A percentile compares a stretch with the other conserved stretches of the same genome.
These are phyloP conservation scores for Sequoiadendron giganteum DNA, from an alignment of 75 land plant genomes.

Conservation along the genomic window DNA sequence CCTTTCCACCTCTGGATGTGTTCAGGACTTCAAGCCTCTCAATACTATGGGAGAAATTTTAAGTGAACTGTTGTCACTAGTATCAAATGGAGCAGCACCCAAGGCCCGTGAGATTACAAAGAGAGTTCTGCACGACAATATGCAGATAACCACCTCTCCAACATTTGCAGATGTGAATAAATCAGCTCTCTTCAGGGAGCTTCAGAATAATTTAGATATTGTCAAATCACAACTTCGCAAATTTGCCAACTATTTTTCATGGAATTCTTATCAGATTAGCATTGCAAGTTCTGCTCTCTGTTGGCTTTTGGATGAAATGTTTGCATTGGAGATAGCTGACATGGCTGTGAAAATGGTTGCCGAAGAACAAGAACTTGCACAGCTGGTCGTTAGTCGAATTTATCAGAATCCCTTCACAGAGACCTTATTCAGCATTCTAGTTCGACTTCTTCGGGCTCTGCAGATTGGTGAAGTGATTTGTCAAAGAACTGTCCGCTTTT, in stretches of 20 bases:
- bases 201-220: constrained; percentile 27
- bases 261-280: constrained; percentile 37
- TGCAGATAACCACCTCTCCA: constrained; percentile 19
- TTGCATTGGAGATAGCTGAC: constrained; percentile 40
- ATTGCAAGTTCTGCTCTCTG: constrained; percentile 36
- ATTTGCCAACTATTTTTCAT: constrained; percentile 31
- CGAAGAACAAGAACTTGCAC: constrained; percentile 42
- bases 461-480: constrained; percentile 37
- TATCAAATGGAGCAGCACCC: constrained; percentile 40
- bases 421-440: constrained; percentile 32
- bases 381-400: constrained; percentile 39
- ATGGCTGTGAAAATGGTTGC: constrained; percentile 36
- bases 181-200: constrained; percentile 30
- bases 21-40: constrained; percentile 29
- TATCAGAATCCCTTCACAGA: constrained; percentile 47
- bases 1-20: constrained; percentile 24
- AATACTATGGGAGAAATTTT: constrained; percentile 42
- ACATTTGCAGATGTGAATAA: constrained; percentile 50
- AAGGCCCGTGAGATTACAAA: constrained; percentile 43
- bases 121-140: constrained; percentile 40
- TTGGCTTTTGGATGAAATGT: constrained; percentile 45
- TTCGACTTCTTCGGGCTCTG: constrained; percentile 33
- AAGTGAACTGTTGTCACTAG: constrained; percentile 31
- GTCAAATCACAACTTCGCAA: constrained; percentile 34
- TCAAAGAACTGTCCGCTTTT: too few relatives aligned